These are phyloP conservation scores for Mucor racemosus DNA, from an alignment of 371 early-diverging fungal genomes.

Conservation along the genomic window DNA sequence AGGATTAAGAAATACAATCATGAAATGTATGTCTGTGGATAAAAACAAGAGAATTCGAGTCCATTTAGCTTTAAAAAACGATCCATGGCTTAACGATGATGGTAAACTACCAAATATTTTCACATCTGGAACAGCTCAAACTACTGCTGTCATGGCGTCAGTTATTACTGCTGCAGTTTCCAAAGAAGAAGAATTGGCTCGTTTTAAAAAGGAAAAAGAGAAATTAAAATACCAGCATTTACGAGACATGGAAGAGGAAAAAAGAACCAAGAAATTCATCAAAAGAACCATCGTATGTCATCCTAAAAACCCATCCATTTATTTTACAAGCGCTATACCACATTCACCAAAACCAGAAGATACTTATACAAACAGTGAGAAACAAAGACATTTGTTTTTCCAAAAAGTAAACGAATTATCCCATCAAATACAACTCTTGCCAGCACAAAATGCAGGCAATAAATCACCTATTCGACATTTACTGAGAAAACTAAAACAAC, in stretches of 20 bases:
- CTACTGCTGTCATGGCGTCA: neutral
- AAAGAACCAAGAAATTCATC: constrained; percentile 24
- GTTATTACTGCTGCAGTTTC: neutral
- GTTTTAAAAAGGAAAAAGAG: constrained; percentile 36
- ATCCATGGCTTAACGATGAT: constrained; percentile 55
- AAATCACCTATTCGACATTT: constrained; percentile 41
- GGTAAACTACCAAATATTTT: constrained; percentile 38
- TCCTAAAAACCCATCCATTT: constrained; percentile 48
- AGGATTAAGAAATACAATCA: constrained; percentile 50
- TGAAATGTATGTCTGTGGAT: constrained; percentile 58
- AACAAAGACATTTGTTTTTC: constrained; percentile 37
- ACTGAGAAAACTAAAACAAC: constrained; percentile 39
- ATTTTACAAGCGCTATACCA: constrained; percentile 41
- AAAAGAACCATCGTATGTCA: constrained; percentile 49
- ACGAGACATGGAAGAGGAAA: constrained; percentile 40
- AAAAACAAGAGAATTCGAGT: constrained; percentile 52
- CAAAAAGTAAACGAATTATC: constrained; percentile 41
- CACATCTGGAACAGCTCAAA: constrained; percentile 5
- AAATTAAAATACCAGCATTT: constrained; percentile 38
- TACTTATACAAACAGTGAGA: constrained; percentile 33
- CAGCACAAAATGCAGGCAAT: constrained; percentile 25
- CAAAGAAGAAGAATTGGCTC: constrained; percentile 16
- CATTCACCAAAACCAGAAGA: constrained; percentile 43
- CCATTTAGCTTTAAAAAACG: constrained; percentile 50
- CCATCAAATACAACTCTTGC: constrained; percentile 35